Percentiles rank a stretch among this genome's conserved stretches.
These are phyloP conservation scores for Candida gorgasii DNA, from an alignment of 805 yeast species.

Conservation along the genomic window DNA sequence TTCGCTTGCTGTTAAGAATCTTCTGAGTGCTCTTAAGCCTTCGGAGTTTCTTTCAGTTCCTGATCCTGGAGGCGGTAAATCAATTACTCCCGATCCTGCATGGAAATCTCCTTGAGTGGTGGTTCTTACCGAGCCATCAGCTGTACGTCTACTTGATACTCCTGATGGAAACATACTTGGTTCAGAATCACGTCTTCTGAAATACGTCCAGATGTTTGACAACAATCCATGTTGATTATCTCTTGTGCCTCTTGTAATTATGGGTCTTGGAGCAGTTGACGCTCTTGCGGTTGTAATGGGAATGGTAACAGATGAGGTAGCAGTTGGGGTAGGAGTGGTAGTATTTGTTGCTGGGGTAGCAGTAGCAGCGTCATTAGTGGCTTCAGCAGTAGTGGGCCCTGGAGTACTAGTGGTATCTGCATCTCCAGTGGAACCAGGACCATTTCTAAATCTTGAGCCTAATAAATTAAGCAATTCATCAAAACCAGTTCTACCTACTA, in stretches of 20 bases:
- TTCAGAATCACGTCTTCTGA: slow-evolving; percentile 18
- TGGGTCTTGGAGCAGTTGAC: not conserved
- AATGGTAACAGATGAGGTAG: not conserved
- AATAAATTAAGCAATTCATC: slow-evolving; percentile 10
- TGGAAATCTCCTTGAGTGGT: slow-evolving; percentile 4
- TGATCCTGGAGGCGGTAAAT: slow-evolving; percentile 8
- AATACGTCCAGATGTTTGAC: slow-evolving; percentile 22
- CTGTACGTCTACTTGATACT: slow-evolving; percentile 48
- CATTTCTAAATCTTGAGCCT: not conserved
- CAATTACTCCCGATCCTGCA: slow-evolving; percentile 3
- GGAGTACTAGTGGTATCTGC: not conserved
- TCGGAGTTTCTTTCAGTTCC: not conserved
- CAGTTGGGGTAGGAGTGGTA: not conserved
- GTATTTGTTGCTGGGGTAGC: not conserved
- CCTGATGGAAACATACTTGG: slow-evolving; percentile 44
- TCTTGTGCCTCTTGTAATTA: not conserved
- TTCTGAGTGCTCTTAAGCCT: slow-evolving; percentile 1
- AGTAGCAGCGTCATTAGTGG: not conserved
- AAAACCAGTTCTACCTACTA: slow-evolving; percentile 13
- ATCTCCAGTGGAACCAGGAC: not conserved
- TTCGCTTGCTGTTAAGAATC: slow-evolving; percentile 1
- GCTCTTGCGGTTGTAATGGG: not conserved
- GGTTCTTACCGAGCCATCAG: slow-evolving; percentile 38
- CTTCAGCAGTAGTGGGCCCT: not conserved
- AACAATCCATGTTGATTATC: slow-evolving; percentile 9